Conservation (phyloP, 768 basidiomycete genomes). For the Pleurotus tuoliensis region DNA sequence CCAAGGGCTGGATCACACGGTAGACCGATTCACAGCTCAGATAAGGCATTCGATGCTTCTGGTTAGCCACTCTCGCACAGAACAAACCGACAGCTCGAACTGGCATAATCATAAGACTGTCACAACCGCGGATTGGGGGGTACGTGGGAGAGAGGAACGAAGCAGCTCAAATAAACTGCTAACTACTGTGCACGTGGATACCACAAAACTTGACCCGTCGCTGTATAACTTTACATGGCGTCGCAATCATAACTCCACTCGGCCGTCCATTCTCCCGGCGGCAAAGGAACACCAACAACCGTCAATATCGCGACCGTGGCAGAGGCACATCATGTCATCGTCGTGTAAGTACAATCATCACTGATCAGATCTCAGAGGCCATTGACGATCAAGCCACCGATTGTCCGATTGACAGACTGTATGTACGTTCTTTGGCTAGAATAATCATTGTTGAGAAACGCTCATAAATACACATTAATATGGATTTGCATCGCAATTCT, state of each 20-base stretch:
- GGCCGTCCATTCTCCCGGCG: constrained; percentile 1
- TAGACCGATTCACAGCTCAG: neutral
- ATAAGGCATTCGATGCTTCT: neutral
- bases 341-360: neutral
- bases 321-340: constrained; percentile 5
- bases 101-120: neutral
- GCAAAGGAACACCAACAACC: constrained; percentile 1
- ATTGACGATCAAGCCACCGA: neutral
- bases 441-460: neutral
- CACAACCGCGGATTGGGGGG: too few relatives aligned
- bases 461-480: neutral
- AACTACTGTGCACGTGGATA: too few relatives aligned
- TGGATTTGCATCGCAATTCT: neutral
- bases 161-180: too few relatives aligned
- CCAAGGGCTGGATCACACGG: neutral
- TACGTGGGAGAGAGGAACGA: too few relatives aligned
- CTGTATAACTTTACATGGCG: too few relatives aligned
- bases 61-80: neutral
- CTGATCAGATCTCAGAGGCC: neutral
- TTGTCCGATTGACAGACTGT: too few relatives aligned
- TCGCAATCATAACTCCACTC: too few relatives aligned
- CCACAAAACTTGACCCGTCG: too few relatives aligned
- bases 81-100: neutral
- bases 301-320: neutral
- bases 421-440: too few relatives aligned